These are phyloP conservation scores for Trametes sanguinea DNA, from an alignment of 768 basidiomycete genomes.

Conservation along the genomic window DNA sequence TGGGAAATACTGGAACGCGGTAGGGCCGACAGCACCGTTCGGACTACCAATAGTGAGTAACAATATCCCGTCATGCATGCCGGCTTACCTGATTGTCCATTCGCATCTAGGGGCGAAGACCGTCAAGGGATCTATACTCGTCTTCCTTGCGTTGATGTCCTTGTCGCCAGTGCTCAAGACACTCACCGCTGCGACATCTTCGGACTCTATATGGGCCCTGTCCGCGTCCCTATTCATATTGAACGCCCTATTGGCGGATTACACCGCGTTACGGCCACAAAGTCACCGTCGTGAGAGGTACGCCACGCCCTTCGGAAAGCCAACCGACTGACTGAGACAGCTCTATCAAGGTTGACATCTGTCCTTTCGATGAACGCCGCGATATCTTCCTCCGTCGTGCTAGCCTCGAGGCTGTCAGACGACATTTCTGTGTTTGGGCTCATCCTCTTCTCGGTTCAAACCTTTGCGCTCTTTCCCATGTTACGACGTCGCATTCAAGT, in stretches of 20 bases:
- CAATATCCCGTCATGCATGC: neutral
- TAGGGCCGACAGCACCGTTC: conserved; percentile 23
- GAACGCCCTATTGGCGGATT: conserved; percentile 84
- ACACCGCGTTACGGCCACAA: conserved; percentile 51
- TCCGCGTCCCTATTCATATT: conserved; percentile 82
- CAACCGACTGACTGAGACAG: neutral
- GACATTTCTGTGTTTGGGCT: conserved; percentile 89
- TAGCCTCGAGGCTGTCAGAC: conserved; percentile 84
- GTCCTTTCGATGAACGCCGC: conserved; percentile 90
- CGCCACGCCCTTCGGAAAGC: neutral
- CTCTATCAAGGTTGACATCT: conserved; percentile 63
- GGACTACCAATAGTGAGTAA: conserved; percentile 38
- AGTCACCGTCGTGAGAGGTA: conserved; percentile 62
- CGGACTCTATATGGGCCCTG: conserved; percentile 96
- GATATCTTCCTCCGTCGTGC: conserved; percentile 88
- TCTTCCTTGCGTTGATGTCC: conserved; percentile 86
- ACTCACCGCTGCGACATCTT: conserved; percentile 91
- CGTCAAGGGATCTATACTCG: conserved; percentile 80
- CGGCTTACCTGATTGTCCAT: neutral
- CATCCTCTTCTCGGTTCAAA: conserved; percentile 78
- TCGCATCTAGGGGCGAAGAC: conserved; percentile 59
- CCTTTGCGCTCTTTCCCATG: conserved; percentile 84
- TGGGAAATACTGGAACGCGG: conserved; percentile 60
- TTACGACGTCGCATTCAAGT: conserved; percentile 76
- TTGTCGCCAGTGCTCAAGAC: conserved; percentile 91